Evolutionary conservation across 2,329 filamentous ascomycete genomes (phyloP).

Genomic region (Chrysoporthe puriensis): DNA sequence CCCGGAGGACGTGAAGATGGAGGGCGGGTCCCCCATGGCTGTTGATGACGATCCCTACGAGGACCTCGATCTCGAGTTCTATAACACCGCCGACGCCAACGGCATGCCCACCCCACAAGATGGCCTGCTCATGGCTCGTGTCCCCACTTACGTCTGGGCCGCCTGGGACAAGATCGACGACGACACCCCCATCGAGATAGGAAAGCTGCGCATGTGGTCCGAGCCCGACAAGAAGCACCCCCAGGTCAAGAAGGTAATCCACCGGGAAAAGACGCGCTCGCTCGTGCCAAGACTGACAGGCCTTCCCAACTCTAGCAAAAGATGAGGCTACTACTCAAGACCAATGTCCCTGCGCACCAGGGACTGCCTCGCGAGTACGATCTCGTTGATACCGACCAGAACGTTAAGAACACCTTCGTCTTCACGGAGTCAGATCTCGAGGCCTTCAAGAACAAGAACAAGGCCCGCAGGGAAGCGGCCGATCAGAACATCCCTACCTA

Average conservation of each 20-base stretch:
- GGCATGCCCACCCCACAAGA: slow-evolving; percentile 40
- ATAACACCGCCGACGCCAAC: slow-evolving; percentile 37
- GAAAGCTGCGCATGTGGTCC: slow-evolving; percentile 68
- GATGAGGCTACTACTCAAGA: slow-evolving; percentile 69
- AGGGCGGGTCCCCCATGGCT: slow-evolving; percentile 43
- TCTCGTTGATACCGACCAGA: slow-evolving; percentile 67
- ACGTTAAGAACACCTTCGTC: slow-evolving; percentile 83
- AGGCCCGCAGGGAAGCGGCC: slow-evolving; percentile 57
- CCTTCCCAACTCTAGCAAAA: slow-evolving; percentile 40
- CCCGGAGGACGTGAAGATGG: slow-evolving; percentile 48
- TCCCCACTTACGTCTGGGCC: slow-evolving; percentile 81
- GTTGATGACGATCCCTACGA: slow-evolving; percentile 64
- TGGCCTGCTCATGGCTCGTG: slow-evolving; percentile 71
- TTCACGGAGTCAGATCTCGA: slow-evolving; percentile 94
- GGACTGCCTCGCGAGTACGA: slow-evolving; percentile 87
- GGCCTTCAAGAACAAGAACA: slow-evolving; percentile 67
- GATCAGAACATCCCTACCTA: slow-evolving; percentile 63
- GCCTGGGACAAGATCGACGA: slow-evolving; percentile 77
- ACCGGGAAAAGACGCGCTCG: not conserved
- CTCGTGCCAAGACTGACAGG: slow-evolving; percentile 33
- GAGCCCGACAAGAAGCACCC: slow-evolving; percentile 45
- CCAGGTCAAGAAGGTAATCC: slow-evolving; percentile 7
- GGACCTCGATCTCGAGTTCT: slow-evolving; percentile 67
- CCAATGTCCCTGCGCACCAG: slow-evolving; percentile 68
- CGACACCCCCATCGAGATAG: slow-evolving; percentile 80